These are phyloP conservation scores for Talaromyces sp. DNA, from an alignment of 2,329 filamentous ascomycete species.

Conservation along the genomic window DNA sequence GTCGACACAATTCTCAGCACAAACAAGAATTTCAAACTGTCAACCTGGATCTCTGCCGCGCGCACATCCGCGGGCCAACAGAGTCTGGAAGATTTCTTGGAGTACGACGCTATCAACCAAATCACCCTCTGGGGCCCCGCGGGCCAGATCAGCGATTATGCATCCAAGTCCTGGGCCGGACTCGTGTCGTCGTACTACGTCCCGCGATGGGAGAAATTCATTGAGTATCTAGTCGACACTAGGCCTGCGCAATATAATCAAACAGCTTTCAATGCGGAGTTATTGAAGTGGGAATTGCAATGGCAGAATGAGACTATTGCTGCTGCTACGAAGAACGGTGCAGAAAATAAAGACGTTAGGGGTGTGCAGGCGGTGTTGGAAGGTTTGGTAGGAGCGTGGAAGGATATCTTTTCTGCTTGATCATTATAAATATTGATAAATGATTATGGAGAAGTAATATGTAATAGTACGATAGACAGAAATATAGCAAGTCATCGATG, in stretches of 20 bases:
- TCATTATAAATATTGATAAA: not conserved
- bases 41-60: constrained; percentile 42
- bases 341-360: not conserved
- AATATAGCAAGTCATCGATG: not conserved
- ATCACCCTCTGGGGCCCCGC: constrained; percentile 51
- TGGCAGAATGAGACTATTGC: constrained; percentile 21
- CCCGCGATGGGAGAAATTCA: constrained; percentile 47
- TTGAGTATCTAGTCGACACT: constrained; percentile 36
- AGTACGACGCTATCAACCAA: constrained; percentile 50
- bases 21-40: constrained; percentile 43
- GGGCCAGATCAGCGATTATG: constrained; percentile 51
- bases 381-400: not conserved
- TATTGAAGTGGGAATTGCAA: constrained; percentile 20
- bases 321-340: not conserved
- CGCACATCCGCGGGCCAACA: constrained; percentile 24
- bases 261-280: constrained; percentile 19
- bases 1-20: constrained; percentile 44
- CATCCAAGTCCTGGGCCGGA: constrained; percentile 49
- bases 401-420: not conserved
- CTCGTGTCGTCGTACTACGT: constrained; percentile 48
- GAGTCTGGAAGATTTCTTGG: constrained; percentile 36
- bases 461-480: not conserved
- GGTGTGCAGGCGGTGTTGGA: constrained; percentile 29
- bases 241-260: constrained; percentile 20
- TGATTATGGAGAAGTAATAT: not conserved